These are phyloP conservation scores for Ceratocystis diversiconidia DNA, from an alignment of 2,329 filamentous ascomycete species.

Conservation along the genomic window DNA sequence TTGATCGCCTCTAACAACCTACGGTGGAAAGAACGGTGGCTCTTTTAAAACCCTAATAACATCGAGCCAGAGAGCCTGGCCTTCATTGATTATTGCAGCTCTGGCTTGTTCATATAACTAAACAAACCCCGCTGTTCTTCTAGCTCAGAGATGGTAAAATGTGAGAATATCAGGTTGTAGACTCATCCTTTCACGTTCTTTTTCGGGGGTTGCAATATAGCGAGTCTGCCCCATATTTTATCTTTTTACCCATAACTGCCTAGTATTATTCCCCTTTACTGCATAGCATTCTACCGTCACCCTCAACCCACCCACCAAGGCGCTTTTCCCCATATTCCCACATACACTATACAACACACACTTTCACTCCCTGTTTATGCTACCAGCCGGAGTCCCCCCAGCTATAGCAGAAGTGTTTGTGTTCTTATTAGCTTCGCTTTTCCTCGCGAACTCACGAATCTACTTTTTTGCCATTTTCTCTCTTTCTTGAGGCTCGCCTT, in stretches of 20 bases:
- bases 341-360: background rate
- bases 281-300: background rate
- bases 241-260: background rate
- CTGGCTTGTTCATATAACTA: too few species aligned
- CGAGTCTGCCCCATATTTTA: background rate
- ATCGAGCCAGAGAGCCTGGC: too few species aligned
- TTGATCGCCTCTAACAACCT: background rate
- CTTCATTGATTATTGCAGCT: too few species aligned
- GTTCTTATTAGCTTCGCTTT: background rate
- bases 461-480: background rate
- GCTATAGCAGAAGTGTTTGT: conserved; percentile 2
- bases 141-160: background rate
- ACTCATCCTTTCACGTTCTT: background rate
- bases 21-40: too few species aligned
- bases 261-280: background rate
- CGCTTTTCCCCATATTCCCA: background rate
- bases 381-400: conserved; percentile 1
- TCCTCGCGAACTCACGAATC: background rate
- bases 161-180: too few species aligned
- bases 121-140: background rate
- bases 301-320: background rate
- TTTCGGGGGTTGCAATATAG: background rate
- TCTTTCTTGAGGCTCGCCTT: background rate
- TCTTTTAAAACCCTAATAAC: too few species aligned
- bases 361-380: background rate